Base-by-base conservation (phyloP, 2,329 filamentous ascomycete genomes). In the Curvularia lunata region DNA sequence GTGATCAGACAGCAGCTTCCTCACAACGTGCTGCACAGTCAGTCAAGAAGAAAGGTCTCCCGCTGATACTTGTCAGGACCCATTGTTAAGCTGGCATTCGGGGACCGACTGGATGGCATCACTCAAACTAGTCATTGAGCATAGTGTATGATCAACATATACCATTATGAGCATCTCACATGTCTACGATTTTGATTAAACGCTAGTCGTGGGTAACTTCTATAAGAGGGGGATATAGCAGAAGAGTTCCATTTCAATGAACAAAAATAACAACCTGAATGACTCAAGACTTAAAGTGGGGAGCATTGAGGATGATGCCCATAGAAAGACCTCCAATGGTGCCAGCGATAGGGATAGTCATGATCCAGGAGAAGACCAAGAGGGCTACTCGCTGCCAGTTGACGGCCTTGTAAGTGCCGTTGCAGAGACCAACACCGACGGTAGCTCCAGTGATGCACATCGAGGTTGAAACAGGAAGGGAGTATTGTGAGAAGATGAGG, bases 391-490 rank as follows among this genome's bases (percentile, higher is more conserved):
- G 86, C 77, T 91, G 74, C 65, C 67, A 92, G 83, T 92, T 92
- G 68, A 92, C 86, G 1, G 90, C 89, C 78, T 86, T 88, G 57
- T 86, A 62, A 27, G 84, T 87, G 32, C 89, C 88, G 73, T 91
- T 92, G 83, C 88, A 91, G 19, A 92, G 85, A 71, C 88, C 89
- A 48, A 92, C 90, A 58, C 90, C 90, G 43, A 92, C 87, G 0
- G 89, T 92, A 25, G 90, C 89, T 53, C 90, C 90, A 13, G 89
- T 92, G 75, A 92, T 91, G 75, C 90, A 92, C 89, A 75, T 75
- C 48, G 74, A 75, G 9, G 75, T 92, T 0, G 89, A 92, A 27
- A 92, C 89, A 37, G 90, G 90, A 0, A 92, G 86, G 1, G 84
- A 85, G 81, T 84, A 91, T 73, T 91, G 89, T 0, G 88, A 91